A percentile compares a stretch with the other conserved stretches of the same genome.
Evolutionary conservation across 2,329 filamentous ascomycete species (phyloP).

Genomic region (Fusarium austroafricanum): DNA sequence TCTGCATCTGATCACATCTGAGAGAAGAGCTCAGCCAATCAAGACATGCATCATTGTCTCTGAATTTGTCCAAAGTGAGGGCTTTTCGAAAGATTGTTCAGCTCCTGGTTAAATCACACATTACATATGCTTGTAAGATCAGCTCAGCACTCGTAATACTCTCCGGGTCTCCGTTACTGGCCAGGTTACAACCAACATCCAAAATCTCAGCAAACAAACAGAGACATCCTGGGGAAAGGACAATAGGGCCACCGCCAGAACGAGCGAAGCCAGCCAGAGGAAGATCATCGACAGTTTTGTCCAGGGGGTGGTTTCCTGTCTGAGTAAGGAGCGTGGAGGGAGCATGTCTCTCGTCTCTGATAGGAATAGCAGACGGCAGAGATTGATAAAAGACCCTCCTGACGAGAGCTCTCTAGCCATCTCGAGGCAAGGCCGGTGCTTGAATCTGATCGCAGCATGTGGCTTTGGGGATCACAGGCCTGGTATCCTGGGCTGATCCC

Average conservation of each 20-base stretch:
- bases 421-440: constrained; percentile 34
- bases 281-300: constrained; percentile 33
- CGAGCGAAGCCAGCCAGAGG: constrained; percentile 32
- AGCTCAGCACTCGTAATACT: constrained; percentile 17
- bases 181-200: constrained; percentile 29
- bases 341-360: constrained; percentile 16
- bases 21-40: constrained; percentile 25
- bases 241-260: constrained; percentile 32
- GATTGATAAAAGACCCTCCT: constrained; percentile 38
- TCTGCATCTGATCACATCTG: constrained; percentile 40
- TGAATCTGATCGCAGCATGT: constrained; percentile 47
- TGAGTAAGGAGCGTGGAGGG: constrained; percentile 20
- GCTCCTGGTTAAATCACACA: constrained; percentile 21
- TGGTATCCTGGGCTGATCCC: constrained; percentile 41
- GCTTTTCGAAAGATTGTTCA: constrained; percentile 25
- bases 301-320: constrained; percentile 29
- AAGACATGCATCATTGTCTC: constrained; percentile 14
- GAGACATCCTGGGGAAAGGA: constrained; percentile 28
- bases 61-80: constrained; percentile 23
- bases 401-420: constrained; percentile 33
- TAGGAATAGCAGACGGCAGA: constrained; percentile 41
- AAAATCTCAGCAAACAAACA: constrained; percentile 12
- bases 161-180: constrained; percentile 20
- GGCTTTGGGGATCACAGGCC: constrained; percentile 46
- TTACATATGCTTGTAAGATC: constrained; percentile 16